Base-by-base conservation (phyloP, 768 basidiomycete genomes). In the Psilocybe subaeruginosa region DNA sequence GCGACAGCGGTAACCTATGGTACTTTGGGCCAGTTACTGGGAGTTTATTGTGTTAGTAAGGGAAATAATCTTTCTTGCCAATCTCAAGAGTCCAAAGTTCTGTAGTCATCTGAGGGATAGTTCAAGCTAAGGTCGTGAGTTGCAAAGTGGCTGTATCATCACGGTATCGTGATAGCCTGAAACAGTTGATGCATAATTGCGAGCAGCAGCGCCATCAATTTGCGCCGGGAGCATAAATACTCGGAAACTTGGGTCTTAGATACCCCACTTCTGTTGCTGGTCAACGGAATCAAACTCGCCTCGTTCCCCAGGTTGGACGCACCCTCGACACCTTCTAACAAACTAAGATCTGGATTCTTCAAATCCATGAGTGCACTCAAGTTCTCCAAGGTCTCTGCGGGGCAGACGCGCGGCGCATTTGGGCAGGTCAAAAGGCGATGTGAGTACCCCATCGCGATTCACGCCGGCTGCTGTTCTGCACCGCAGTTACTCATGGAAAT, bases 371-470 rank as follows among this genome's bases (percentile, higher is more conserved):
- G 69, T 60, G 58, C 68, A 35, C 60, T 69, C 56, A 67, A 62
- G 46, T 67, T 70, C 50, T 67, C 71, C 17, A 65, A 72, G 51
- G 64, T 62, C 43, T 65, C 70, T 61, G 66, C 68, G 19, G 65
- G 47, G 46, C 71, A 72, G 67, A 60, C 64, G 3, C 55, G 67
- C 56, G 56, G 63, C 52, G 47, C 66, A 61, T 52, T 66, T 66
- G 67, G 64, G 41, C 66, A 69, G 46, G 63, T 60, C 37, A 68
- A 66, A 61, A 71, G 65, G 64, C 67, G 74, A 67, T 69, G 74
- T 74, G 49, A 58, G 69, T 69, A 17, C 51, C 23, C 33, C 47
- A 33, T 37, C n/a, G 7, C 45, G 19, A 37, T 33, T 16, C 59
- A 16, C n/a, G 30, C 8, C 19, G 27, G 23, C 5, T 45, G 9